Conservation (phyloP, 805 yeast species). For the Saturnispora gosingensis region DNA sequence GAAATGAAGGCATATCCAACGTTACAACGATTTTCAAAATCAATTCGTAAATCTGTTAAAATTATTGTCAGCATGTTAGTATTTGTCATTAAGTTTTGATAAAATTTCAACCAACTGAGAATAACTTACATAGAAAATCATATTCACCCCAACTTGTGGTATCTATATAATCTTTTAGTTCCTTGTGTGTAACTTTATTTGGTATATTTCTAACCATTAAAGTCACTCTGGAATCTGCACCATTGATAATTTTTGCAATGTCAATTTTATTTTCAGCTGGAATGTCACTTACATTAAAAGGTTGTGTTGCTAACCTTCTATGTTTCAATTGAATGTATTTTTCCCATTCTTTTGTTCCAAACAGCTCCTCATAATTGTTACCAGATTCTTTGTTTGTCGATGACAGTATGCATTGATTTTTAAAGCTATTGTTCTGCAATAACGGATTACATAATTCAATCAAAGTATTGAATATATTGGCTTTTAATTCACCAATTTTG, state of each 20-base stretch:
- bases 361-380: background rate
- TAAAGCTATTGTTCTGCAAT: background rate
- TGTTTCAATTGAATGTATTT: slow-evolving; percentile 19
- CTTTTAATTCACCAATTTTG: slow-evolving; percentile 9
- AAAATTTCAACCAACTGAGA: background rate
- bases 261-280: slow-evolving; percentile 31
- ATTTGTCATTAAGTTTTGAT: slow-evolving; percentile 6
- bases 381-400: background rate
- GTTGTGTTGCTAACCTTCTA: slow-evolving; percentile 19
- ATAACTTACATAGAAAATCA: slow-evolving; percentile 32
- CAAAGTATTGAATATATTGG: slow-evolving; percentile 17
- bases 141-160: slow-evolving; percentile 32
- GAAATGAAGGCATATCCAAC: slow-evolving; percentile 50
- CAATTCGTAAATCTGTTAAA: slow-evolving; percentile 36
- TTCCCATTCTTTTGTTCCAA: slow-evolving; percentile 14
- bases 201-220: slow-evolving; percentile 48
- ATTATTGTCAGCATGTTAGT: background rate
- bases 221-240: slow-evolving; percentile 38
- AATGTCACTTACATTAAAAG: slow-evolving; percentile 19
- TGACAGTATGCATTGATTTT: background rate
- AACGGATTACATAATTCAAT: slow-evolving; percentile 13
- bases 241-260: slow-evolving; percentile 31
- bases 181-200: slow-evolving; percentile 38
- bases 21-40: slow-evolving; percentile 42
- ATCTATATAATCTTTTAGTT: slow-evolving; percentile 38